These are phyloP conservation scores for Beauveria varroae DNA, from an alignment of 2,329 filamentous ascomycete species.

Conservation along the genomic window DNA sequence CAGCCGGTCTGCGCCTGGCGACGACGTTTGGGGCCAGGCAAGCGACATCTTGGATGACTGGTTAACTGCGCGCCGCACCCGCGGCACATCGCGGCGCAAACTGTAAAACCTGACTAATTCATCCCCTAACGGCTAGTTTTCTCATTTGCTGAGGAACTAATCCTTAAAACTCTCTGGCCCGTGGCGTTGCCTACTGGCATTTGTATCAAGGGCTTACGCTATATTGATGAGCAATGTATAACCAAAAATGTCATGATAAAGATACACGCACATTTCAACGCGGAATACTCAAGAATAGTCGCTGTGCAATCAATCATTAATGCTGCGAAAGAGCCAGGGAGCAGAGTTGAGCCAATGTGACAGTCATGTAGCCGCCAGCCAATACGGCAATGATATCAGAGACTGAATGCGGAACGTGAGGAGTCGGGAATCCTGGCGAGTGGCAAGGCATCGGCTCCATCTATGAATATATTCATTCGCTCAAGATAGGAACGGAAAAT, in stretches of 20 bases:
- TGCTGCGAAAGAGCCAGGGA: neutral
- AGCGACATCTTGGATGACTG: conserved; percentile 81
- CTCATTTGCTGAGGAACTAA: neutral
- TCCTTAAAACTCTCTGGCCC: neutral
- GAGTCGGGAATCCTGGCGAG: neutral
- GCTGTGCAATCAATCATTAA: neutral
- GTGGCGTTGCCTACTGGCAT: neutral
- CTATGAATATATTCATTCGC: no score
- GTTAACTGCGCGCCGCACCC: conserved; percentile 33
- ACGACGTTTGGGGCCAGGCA: conserved; percentile 78
- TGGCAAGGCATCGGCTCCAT: neutral
- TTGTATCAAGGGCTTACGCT: conserved; percentile 2
- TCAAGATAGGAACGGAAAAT: no score
- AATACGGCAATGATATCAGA: neutral
- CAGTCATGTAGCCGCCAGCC: neutral
- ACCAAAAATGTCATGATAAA: neutral
- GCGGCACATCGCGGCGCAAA: neutral
- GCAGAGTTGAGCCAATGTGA: conserved; percentile 6
- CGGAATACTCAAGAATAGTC: neutral
- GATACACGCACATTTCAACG: neutral
- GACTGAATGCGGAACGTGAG: neutral
- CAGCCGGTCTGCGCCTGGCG: conserved; percentile 76
- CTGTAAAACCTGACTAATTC: neutral
- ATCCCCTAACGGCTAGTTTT: neutral
- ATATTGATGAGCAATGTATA: conserved; percentile 3